Evolutionary conservation across 2,329 filamentous ascomycete species (phyloP).

Genomic region (Curvularia spicifera): DNA sequence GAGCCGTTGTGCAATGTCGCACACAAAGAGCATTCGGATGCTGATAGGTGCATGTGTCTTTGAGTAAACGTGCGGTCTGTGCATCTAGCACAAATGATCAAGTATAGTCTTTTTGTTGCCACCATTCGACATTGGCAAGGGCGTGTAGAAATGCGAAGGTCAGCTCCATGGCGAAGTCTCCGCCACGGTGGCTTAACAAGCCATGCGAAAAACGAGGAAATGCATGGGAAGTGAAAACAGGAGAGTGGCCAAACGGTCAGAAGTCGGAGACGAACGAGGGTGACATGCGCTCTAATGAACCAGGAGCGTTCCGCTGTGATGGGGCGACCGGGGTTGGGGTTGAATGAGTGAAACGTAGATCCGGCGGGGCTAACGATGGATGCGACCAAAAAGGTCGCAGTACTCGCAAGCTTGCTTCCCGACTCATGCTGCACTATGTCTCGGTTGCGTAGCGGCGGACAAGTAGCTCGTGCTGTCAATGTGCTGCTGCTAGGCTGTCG

Average conservation of each 20-base stretch:
- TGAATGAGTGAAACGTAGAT: slow-evolving; percentile 39
- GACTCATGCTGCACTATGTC: slow-evolving; percentile 22
- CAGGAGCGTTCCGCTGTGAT: slow-evolving; percentile 20
- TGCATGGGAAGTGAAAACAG: slow-evolving; percentile 1
- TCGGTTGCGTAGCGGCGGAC: slow-evolving; percentile 12
- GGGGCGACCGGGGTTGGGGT: slow-evolving; percentile 25
- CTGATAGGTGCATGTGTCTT: slow-evolving; percentile 5
- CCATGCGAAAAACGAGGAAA: slow-evolving; percentile 21
- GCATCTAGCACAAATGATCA: slow-evolving; percentile 15
- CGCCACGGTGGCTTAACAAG: slow-evolving; percentile 32
- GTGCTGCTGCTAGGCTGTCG: slow-evolving; percentile 25
- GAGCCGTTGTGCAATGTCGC: slow-evolving; percentile 1
- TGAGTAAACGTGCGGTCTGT: slow-evolving; percentile 1
- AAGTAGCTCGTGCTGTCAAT: slow-evolving; percentile 16
- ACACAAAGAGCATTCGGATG: neutral
- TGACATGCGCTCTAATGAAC: slow-evolving; percentile 30
- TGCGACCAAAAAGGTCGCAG: slow-evolving; percentile 43
- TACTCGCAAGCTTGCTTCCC: slow-evolving; percentile 17
- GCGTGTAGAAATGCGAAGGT: slow-evolving; percentile 27
- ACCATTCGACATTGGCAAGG: slow-evolving; percentile 28
- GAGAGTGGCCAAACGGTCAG: slow-evolving; percentile 17
- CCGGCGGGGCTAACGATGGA: slow-evolving; percentile 32
- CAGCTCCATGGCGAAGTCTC: slow-evolving; percentile 40
- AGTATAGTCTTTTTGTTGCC: slow-evolving; percentile 27
- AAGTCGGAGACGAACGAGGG: slow-evolving; percentile 21